Conservation (phyloP, 345 rosid species). For the Isatis tinctoria region DNA sequence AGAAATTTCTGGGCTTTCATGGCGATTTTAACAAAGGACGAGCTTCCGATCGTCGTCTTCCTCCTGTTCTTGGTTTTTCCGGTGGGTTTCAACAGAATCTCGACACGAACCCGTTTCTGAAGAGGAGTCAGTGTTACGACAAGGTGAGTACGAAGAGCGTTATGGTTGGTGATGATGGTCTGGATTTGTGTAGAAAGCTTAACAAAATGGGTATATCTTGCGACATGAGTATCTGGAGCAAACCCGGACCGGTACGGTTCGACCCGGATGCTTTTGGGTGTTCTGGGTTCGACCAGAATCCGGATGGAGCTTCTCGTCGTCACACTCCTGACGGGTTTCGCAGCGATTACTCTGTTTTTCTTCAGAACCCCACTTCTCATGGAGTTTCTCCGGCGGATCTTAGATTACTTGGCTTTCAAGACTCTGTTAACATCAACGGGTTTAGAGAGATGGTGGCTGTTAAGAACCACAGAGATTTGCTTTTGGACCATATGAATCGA, state of each 20-base stretch:
- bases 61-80: not conserved
- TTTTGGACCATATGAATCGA: constrained; percentile 31
- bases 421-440: constrained; percentile 22
- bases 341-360: constrained; percentile 23
- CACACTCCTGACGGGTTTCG: constrained; percentile 11
- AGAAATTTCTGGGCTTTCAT: constrained; percentile 27
- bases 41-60: constrained; percentile 23
- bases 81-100: constrained; percentile 18
- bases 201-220: constrained; percentile 42
- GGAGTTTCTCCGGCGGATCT: constrained; percentile 13
- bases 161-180: constrained; percentile 11
- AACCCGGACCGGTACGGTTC: constrained; percentile 34
- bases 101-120: constrained; percentile 19
- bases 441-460: constrained; percentile 32
- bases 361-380: constrained; percentile 15
- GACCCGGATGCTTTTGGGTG: no score
- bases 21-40: constrained; percentile 22
- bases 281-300: constrained; percentile 31
- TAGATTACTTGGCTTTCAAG: constrained; percentile 32
- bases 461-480: constrained; percentile 30
- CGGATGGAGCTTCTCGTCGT: constrained; percentile 21
- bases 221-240: constrained; percentile 26
- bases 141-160: not conserved
- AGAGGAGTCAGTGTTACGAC: constrained; percentile 25
- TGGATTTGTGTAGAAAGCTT: constrained; percentile 41